Percentiles rank a stretch among this genome's conserved stretches.
These are phyloP conservation scores for Euphorbia schlechtendalii DNA, from an alignment of 441 rosid species.

Conservation along the genomic window DNA sequence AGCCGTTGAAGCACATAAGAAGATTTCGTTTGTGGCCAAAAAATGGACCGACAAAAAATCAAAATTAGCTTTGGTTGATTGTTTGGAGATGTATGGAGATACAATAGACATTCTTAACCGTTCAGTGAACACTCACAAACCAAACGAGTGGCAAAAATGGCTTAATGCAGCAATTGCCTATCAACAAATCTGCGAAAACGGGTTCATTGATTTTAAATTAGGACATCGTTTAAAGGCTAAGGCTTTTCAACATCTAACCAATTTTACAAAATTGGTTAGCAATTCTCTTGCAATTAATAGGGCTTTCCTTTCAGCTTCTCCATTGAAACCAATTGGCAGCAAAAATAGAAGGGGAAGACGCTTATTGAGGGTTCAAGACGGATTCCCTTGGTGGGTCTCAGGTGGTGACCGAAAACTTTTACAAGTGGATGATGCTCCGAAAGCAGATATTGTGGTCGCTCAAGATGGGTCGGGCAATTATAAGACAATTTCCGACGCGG, in stretches of 20 bases:
- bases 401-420: slow-evolving; percentile 45
- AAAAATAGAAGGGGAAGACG: slow-evolving; percentile 23
- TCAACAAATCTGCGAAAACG: slow-evolving; percentile 74
- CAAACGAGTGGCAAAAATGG: slow-evolving; percentile 64
- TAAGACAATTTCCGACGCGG: slow-evolving; percentile 56
- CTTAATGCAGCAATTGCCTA: slow-evolving; percentile 72
- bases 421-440: slow-evolving; percentile 21
- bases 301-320: slow-evolving; percentile 17
- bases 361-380: slow-evolving; percentile 30
- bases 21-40: slow-evolving; percentile 34
- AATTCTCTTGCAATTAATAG: slow-evolving; percentile 64
- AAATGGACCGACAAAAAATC: slow-evolving; percentile 37
- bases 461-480: slow-evolving; percentile 68
- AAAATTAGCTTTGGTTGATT: slow-evolving; percentile 55
- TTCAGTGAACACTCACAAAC: slow-evolving; percentile 37
- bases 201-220: slow-evolving; percentile 56
- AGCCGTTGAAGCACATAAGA: slow-evolving; percentile 41
- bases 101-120: slow-evolving; percentile 42
- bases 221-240: slow-evolving; percentile 32
- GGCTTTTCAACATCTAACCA: slow-evolving; percentile 34
- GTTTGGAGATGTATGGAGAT: slow-evolving; percentile 62
- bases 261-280: slow-evolving; percentile 52
- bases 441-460: slow-evolving; percentile 59
- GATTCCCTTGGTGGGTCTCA: slow-evolving; percentile 54
- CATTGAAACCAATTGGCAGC: slow-evolving; percentile 11